Conservation (phyloP, 495 filamentous ascomycete species). For the Penicillium tannophilum region DNA sequence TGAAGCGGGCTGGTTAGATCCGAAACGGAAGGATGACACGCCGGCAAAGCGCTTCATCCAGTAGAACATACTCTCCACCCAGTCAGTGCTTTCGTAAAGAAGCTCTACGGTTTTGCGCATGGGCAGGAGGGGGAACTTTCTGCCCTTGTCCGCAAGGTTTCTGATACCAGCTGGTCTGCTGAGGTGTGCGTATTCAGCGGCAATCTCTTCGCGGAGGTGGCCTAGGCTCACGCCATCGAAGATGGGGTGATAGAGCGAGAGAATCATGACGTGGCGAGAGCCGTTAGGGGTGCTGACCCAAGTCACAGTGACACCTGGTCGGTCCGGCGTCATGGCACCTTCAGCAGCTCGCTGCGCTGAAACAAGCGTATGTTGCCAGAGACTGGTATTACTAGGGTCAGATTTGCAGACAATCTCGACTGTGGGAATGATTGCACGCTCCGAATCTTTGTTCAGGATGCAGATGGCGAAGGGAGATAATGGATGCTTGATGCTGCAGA, state of each 20-base stretch:
- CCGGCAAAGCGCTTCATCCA: constrained; percentile 4
- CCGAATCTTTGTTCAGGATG: not conserved
- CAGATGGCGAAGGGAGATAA: not conserved
- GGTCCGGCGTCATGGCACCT: not conserved
- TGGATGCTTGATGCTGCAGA: not conserved
- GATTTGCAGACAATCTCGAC: constrained; percentile 1
- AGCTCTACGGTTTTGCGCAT: not conserved
- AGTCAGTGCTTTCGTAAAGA: not conserved
- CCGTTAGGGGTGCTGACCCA: not conserved
- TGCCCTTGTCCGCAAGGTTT: not conserved
- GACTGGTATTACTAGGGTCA: not conserved
- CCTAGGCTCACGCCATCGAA: not conserved
- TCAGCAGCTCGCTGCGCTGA: constrained; percentile 1
- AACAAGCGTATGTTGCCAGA: constrained; percentile 2
- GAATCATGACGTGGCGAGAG: not conserved
- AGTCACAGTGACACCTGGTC: not conserved
- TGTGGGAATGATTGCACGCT: not conserved
- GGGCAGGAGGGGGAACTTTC: not conserved
- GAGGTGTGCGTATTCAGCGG: not conserved
- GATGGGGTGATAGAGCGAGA: constrained; percentile 1
- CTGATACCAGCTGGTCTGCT: not conserved
- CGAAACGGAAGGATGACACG: not conserved
- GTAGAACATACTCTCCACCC: constrained; percentile 1
- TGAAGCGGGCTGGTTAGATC: not conserved
- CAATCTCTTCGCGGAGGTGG: not conserved